Base-by-base conservation (phyloP, 805 yeast genomes). In the Saturnispora quitensis region DNA sequence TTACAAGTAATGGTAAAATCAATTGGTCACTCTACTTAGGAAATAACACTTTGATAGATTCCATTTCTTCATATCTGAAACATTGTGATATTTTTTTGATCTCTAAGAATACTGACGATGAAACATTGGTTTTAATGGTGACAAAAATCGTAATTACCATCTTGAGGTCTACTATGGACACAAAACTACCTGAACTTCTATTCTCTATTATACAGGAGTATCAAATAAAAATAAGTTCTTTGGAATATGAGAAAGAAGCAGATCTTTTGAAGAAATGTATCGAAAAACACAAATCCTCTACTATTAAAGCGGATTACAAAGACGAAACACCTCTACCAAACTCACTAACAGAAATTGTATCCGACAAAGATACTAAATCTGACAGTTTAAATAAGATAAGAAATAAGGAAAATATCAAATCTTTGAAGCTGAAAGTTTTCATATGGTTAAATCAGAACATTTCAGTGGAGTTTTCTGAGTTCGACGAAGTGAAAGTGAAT, bases 381-480 rank as follows among this genome's bases (percentile, higher is more conserved):
- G 28, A 22, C 18, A 5, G 36, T 28, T 17, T 15, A 9, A 33
- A 28, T 31, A 18, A n/a, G 18, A 38, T 6, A 20, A 40, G 35
- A 18, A 50, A 43, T 8, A 54, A 48, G 34, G 55, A 54, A 5
- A 53, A 45, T 43, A 17, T 33, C 5, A 65, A 60, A 38, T 33
- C 58, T 7, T 43, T 64, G 8, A 57, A 58, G 43, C 42, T 66
- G 40, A 63, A 62, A 46, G 66, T 67, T 42, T 56, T 64, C 10
- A 46, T 67, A 8, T 68, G 70, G 70, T 50, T 68, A 17, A 59
- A 62, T 15, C 64, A 66, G 24, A 65, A 64, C 35, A 50, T 64
- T 12, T 57, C 64, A 3, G 51, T 65, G 25, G 56, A 53, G 12
- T 65, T 57, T 56, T 18, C 12, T 3, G 42, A 38, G 9, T 38